Conservation (phyloP, 805 yeast species). For the Sugiyamaella floridensis region DNA sequence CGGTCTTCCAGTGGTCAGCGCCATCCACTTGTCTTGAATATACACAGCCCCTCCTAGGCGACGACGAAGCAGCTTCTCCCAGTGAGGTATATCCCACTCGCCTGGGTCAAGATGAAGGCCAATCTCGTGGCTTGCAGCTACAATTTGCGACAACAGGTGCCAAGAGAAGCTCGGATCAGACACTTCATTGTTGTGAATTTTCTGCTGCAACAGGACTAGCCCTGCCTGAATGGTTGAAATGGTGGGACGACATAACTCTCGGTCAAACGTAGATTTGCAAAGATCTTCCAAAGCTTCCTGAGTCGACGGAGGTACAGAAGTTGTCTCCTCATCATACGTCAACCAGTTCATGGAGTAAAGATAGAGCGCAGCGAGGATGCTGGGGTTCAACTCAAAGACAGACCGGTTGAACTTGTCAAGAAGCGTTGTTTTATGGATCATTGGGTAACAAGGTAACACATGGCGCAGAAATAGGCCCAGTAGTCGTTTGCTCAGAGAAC, state of each 20-base stretch:
- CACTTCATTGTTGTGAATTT: conserved; percentile 11
- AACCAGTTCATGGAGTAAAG: conserved; percentile 26
- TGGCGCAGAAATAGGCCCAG: conserved; percentile 21
- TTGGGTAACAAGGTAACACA: conserved; percentile 24
- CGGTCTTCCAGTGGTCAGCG: conserved; percentile 69
- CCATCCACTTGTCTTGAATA: conserved; percentile 81
- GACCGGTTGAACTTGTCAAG: conserved; percentile 23
- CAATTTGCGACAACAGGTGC: conserved; percentile 58
- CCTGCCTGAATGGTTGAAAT: conserved; percentile 31
- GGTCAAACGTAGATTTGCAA: conserved; percentile 14
- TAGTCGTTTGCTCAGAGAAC: conserved; percentile 19
- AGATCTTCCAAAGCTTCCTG: conserved; percentile 18
- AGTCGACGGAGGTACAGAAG: conserved; percentile 15
- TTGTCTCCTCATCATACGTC: conserved; percentile 21
- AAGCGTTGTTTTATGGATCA: conserved; percentile 22
- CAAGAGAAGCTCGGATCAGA: conserved; percentile 37
- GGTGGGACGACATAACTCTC: conserved; percentile 19
- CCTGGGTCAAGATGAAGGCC: conserved; percentile 81
- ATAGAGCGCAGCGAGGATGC: conserved; percentile 20
- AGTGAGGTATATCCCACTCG: conserved; percentile 78
- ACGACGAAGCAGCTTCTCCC: conserved; percentile 82
- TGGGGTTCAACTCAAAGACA: conserved; percentile 22
- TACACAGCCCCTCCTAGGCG: conserved; percentile 89
- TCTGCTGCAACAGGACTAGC: conserved; percentile 39
- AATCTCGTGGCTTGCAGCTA: conserved; percentile 74